Base-by-base conservation (phyloP, 2,329 filamentous ascomycete genomes). In the Fusarium sp. region DNA sequence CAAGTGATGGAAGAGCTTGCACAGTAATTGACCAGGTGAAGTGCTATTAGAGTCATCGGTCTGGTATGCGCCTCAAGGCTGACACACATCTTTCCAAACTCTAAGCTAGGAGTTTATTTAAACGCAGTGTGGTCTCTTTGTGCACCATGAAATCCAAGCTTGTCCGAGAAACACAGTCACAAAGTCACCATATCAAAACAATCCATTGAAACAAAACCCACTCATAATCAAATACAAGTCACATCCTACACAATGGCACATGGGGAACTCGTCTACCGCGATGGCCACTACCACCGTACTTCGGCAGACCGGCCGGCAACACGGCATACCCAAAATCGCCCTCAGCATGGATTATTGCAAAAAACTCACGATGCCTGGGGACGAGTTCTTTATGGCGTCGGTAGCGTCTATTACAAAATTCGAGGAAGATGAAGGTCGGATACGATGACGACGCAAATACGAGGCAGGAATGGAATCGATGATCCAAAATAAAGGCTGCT, bases 361-460 rank as follows among this genome's bases (percentile, higher is more conserved):
- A 76, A 71, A 65, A 78, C 77, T n/a, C 73, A 78, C 62, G 73
- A 79, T 56, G 48, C 77, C 22, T 82, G 80, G 79, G 79, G 81
- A 22, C 71, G 73, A 11, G 74, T 82, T n/a, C 74, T 80, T 37
- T 77, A 80, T 55, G 74, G 76, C 39, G 71, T 82, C 41, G 80
- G 79, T 44, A 78, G 74, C 56, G 71, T 73, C 45, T 81, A 80
- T 69, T 79, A 76, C 73, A 80, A 77, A 55, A 64, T 76, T 45
- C 68, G 70, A 55, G 73, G 73, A 27, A 68, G 66, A n/a, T 75
- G 67, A 74, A 57, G 44, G 27, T 48, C 32, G 53, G 43, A 37
- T 22, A 48, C 14, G 57, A 61, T 70, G 49, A 66, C 60, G 59
- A 66, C 65, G 61, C 68, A 47, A 15, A 45, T 48, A 55, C 56